Evolutionary conservation across 495 filamentous ascomycete genomes (phyloP).

Genomic region (Penicillium atrosanguineum): DNA sequence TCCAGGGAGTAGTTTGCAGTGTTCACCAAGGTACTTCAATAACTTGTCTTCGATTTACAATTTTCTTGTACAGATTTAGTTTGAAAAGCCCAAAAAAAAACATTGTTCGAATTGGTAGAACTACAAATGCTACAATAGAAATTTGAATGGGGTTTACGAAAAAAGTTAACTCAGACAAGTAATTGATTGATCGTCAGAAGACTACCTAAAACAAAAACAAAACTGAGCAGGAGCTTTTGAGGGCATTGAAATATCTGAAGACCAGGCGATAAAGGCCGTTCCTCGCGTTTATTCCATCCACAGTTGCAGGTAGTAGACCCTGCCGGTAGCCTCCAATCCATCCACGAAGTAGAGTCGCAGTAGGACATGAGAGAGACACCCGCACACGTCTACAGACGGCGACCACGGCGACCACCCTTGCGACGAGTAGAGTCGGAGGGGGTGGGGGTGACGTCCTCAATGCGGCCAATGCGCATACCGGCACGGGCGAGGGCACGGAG

Average conservation of each 20-base stretch:
- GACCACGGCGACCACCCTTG: constrained; percentile 99
- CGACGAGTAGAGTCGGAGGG: constrained; percentile 97
- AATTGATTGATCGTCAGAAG: constrained; percentile 23
- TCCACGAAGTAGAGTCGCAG: constrained; percentile 28
- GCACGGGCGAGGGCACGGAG: constrained; percentile 97
- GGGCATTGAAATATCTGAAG: constrained; percentile 50
- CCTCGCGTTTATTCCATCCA: constrained; percentile 59
- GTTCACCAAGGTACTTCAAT: not conserved
- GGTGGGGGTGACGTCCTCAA: constrained; percentile 98
- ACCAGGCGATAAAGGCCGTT: constrained; percentile 57
- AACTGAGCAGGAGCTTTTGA: constrained; percentile 34
- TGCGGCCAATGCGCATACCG: constrained; percentile 99
- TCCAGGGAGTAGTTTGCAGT: not conserved
- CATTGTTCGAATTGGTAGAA: not conserved
- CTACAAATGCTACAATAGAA: not conserved
- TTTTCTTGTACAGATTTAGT: not conserved
- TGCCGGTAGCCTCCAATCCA: constrained; percentile 38
- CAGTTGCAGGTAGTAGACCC: constrained; percentile 40
- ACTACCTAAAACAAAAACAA: constrained; percentile 22
- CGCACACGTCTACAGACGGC: constrained; percentile 78
- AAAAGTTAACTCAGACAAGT: constrained; percentile 13
- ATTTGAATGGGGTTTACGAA: not conserved
- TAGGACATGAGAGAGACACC: constrained; percentile 25
- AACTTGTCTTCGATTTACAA: not conserved
- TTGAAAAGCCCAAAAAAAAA: not conserved